Base-by-base conservation (phyloP, 495 filamentous ascomycete species). In the Hypoxylon cercidicola region DNA sequence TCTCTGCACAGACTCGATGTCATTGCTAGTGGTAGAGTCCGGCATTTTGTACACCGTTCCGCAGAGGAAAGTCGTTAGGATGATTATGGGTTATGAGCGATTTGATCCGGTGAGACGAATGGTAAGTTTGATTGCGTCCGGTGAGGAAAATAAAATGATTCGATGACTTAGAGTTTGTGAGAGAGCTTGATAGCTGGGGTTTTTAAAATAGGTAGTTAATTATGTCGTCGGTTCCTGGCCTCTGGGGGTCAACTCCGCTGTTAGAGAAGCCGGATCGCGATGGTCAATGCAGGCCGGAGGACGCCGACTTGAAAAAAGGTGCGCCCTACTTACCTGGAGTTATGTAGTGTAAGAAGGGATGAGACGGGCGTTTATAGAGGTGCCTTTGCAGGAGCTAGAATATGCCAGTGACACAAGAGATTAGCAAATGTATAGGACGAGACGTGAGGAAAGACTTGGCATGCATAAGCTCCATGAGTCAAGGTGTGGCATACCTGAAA, bases 1-100 rank as follows among this genome's bases (percentile, higher is more conserved):
- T 34, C 55, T 60, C 9, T 41, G 59, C 3, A 51, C 57, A n/a
- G 50, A 43, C 28, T 75, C 72, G 32, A 66, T 28, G 18, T 76
- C 71, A 48, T 56, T 57, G 60, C 45, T 62, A 4, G 35, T 28
- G 18, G 65, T 50, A 19, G 71, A 66, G 12, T 62, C 54, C 41
- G 65, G 55, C 59, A 73, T 65, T 4, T 47, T 68, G 9, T n/a
- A n/a, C 5, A 5, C 23, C 5, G 5, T 25, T 21, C n/a, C 13
- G 18, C 18, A 23, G 12, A 18, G 13, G 13, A 39, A 11, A 35
- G 10, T 8, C 18, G 18, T n/a, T 6, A 34, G n/a, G 44, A 25
- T 18, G 4, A 32, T 16, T 13, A 39, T 43, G 19, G 16, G 18
- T 12, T 35, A 45, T 28, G 28, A 39, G 44, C 9, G n/a, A 55